Evolutionary conservation across 768 basidiomycete genomes (phyloP).

Genomic region (Rhizopogon salebrosus): DNA sequence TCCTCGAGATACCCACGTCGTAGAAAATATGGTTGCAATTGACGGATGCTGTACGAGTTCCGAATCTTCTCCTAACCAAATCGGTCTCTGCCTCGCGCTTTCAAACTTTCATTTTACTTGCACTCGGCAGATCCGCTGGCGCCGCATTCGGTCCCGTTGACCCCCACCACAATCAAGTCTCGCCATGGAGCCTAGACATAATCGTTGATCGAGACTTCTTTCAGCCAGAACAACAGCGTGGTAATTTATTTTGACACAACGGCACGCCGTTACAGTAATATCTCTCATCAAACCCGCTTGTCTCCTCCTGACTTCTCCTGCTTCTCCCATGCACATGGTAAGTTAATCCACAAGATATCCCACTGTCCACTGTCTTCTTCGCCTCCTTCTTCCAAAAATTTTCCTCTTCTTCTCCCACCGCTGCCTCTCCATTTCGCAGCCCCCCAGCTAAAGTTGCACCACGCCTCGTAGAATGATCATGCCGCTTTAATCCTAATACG

Average conservation of each 20-base stretch:
- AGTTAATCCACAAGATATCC: no score
- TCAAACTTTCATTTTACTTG: no score
- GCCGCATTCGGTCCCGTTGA: not conserved
- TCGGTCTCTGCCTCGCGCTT: no score
- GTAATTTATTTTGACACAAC: not conserved
- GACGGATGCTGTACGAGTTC: no score
- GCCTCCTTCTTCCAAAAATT: not conserved
- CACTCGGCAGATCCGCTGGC: no score
- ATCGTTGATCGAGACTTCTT: not conserved
- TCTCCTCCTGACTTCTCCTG: no score
- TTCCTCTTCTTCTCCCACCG: no score
- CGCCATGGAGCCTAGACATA: not conserved
- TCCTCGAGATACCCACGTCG: no score
- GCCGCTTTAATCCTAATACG: not conserved
- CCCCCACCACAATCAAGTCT: not conserved
- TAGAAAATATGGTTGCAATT: no score
- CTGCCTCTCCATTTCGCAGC: not conserved
- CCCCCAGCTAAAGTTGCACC: no score
- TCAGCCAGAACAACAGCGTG: not conserved
- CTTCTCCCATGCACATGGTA: not conserved
- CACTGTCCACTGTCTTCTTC: not conserved
- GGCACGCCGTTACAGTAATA: not conserved
- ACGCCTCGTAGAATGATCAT: not conserved
- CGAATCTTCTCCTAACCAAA: no score
- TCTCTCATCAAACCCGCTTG: not conserved